Base-by-base conservation (phyloP, 1,139 yeast species). In the Yamadazyma aaseri region DNA sequence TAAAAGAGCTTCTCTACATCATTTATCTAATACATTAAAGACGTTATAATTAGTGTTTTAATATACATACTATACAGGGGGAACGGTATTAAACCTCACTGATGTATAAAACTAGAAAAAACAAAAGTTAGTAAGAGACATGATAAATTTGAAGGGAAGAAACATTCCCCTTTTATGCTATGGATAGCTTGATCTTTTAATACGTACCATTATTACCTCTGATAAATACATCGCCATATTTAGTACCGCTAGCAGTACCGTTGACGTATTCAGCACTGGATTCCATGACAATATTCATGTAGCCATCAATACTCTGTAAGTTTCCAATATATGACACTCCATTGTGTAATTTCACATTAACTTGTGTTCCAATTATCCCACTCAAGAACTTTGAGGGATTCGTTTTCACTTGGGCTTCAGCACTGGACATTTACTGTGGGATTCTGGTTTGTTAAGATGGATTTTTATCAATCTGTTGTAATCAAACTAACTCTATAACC, bases 221-320 rank as follows among this genome's bases (percentile, higher is more conserved):
- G 44, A 92, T 79, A 58, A 92, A 94, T 13, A 90, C 94, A 58
- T 92, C 97, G 25, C 87, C 90, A 51, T 82, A 86, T 28, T 70
- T 71, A 36, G 58, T 57, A 36, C 73, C 75, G 39, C 79, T 79
- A 32, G 72, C 66, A 33, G 65, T 65, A 11, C 80, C 81, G 34
- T 76, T 74, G 17, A 77, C 76, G 31, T 65, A 65, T 56, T 92
- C 97, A 33, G 75, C 71, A 3, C 95, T 80, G 35, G 80, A 74
- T 39, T 84, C 89, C 49, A 92, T 71, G 4, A 92, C 95, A 36
- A 92, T 83, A 60, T 94, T 94, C 97, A 92, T 90, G 63, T 81
- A 94, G 11, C 98, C 97, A 55, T 92, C 99, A 37, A 92, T 90
- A 31, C 96, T 86, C 49, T 86, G 94, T 39, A 92, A 72, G 40